Evolutionary conservation across 2,329 filamentous ascomycete species (phyloP).

Genomic region (Plenodomus tracheiphilus): DNA sequence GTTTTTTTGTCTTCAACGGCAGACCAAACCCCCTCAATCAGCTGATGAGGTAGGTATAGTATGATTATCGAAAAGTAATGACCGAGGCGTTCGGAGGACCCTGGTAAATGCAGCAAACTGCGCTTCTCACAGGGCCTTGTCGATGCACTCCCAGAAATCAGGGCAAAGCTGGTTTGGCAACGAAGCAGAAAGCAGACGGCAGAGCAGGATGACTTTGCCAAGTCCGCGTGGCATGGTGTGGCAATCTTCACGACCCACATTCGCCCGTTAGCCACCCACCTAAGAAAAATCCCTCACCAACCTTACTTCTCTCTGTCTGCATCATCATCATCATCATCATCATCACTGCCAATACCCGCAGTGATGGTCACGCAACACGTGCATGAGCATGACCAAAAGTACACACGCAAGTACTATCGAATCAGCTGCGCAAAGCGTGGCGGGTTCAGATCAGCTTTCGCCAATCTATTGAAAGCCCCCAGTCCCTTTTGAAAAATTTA

Average conservation of each 20-base stretch:
- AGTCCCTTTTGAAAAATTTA: too few relatives aligned
- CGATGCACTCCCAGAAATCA: too few relatives aligned
- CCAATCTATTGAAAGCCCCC: constrained; percentile 10
- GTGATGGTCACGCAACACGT: constrained; percentile 3
- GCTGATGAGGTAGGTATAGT: constrained; percentile 26
- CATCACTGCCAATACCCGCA: constrained; percentile 10
- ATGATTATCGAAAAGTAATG: constrained; percentile 24
- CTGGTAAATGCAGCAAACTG: constrained; percentile 17
- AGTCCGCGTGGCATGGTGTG: constrained; percentile 14
- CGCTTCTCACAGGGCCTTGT: too few relatives aligned
- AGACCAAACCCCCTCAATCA: constrained; percentile 23
- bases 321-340: constrained; percentile 19
- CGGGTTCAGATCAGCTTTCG: constrained; percentile 3
- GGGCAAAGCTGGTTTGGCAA: too few relatives aligned
- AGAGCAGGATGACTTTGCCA: constrained; percentile 16
- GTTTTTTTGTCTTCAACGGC: constrained; percentile 31
- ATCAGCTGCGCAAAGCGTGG: constrained; percentile 13
- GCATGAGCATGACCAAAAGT: too few relatives aligned
- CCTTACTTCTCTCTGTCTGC: too few relatives aligned
- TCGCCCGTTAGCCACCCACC: constrained; percentile 12
- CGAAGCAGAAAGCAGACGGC: too few relatives aligned
- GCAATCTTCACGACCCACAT: constrained; percentile 16
- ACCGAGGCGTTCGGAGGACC: not conserved
- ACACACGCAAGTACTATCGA: constrained; percentile 6
- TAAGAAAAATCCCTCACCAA: constrained; percentile 20